phyloP scores from a whole-genome alignment of 257 asterid genomes.

The Knoxia roxburghii region DNA sequence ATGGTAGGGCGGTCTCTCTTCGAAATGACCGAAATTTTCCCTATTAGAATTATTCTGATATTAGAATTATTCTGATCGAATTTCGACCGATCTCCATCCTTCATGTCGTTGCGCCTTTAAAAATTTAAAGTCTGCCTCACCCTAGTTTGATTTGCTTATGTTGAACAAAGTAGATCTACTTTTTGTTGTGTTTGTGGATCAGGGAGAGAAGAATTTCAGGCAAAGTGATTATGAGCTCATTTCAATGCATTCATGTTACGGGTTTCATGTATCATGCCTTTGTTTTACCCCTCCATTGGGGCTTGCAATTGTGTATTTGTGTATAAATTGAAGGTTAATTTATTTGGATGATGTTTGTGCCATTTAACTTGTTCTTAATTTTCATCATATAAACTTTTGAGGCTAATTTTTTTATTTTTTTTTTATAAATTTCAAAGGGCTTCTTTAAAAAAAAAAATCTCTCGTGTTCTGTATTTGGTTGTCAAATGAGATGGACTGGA shows the following conservation, averaged over 20 bases:
- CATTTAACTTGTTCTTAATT: background rate
- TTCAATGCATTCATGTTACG: background rate
- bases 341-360: background rate
- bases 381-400: no score
- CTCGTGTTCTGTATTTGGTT: no score
- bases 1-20: no score
- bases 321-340: background rate
- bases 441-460: no score
- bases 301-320: background rate
- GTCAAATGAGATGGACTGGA: background rate
- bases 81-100: no score
- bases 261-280: background rate
- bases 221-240: background rate
- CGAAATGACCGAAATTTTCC: no score
- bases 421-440: no score
- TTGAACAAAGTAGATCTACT: background rate
- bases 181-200: background rate
- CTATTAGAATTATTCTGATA: no score
- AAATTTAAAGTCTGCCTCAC: no score
- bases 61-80: no score
- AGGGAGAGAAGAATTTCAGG: background rate
- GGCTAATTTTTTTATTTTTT: no score
- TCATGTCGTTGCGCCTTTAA: no score
- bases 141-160: background rate
- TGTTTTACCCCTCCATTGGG: background rate